Conservation (phyloP, 768 basidiomycete genomes). For the Neoboletus brunneissimus region DNA sequence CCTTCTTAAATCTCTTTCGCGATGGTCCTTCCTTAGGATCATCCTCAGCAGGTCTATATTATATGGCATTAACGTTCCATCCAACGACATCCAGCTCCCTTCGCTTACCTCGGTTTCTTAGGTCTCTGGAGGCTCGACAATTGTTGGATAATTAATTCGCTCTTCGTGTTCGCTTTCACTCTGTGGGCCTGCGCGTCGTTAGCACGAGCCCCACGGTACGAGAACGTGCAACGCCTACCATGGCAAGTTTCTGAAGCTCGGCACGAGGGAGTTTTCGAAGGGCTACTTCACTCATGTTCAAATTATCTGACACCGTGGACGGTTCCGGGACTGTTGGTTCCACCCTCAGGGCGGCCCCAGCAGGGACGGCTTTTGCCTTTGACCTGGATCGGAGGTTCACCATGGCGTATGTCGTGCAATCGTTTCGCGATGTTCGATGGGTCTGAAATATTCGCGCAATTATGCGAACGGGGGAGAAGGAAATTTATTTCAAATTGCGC, state of each 20-base stretch:
- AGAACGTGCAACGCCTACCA: conserved; percentile 9
- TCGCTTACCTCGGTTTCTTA: conserved; percentile 14
- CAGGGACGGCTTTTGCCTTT: conserved; percentile 4
- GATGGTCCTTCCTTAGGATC: conserved; percentile 10
- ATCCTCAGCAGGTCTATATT: conserved; percentile 6
- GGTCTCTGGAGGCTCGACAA: conserved; percentile 12
- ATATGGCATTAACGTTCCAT: not conserved
- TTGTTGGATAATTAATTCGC: conserved; percentile 22
- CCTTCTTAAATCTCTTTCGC: conserved; percentile 14
- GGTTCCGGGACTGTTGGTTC: not conserved
- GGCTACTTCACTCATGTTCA: conserved; percentile 8
- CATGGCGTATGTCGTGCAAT: conserved; percentile 4
- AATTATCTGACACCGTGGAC: not conserved
- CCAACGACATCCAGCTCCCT: not conserved
- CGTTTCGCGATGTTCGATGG: not conserved
- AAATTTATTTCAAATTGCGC: not conserved
- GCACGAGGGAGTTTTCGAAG: conserved; percentile 27
- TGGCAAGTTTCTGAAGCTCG: conserved; percentile 27
- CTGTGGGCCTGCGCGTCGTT: conserved; percentile 18
- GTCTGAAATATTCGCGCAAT: not conserved
- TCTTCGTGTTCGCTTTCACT: conserved; percentile 28
- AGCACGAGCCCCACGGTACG: not conserved
- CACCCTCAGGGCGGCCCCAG: not conserved
- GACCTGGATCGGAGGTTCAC: conserved; percentile 8
- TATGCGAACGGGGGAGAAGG: not conserved